phyloP scores from a whole-genome alignment of 352 stramenopile species.

The Pythium myriotylum region DNA sequence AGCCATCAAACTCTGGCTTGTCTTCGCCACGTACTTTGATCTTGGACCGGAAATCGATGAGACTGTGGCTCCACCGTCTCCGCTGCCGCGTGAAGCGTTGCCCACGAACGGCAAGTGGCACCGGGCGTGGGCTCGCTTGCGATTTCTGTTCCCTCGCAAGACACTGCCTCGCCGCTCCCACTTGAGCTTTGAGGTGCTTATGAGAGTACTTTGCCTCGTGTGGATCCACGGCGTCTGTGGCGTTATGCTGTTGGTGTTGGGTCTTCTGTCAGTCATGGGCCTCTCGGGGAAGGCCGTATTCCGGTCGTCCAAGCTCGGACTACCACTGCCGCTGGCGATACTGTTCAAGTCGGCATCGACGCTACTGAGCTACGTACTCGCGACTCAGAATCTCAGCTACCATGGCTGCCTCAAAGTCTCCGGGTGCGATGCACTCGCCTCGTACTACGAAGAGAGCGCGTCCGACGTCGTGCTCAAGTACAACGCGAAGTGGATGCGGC shows the following conservation, averaged over 20 bases:
- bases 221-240: conserved; percentile 74
- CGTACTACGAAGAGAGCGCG: conserved; percentile 35
- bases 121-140: conserved; percentile 53
- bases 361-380: conserved; percentile 53
- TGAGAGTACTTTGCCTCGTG: conserved; percentile 63
- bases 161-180: conserved; percentile 57
- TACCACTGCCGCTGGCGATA: conserved; percentile 66
- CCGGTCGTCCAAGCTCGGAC: conserved; percentile 42
- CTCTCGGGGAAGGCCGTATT: conserved; percentile 59
- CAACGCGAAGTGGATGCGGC: conserved; percentile 62
- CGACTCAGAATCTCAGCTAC: conserved; percentile 67
- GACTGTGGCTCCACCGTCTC: conserved; percentile 10
- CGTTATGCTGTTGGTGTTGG: conserved; percentile 51
- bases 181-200: conserved; percentile 73
- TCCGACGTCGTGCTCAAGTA: conserved; percentile 69
- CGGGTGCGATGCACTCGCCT: conserved; percentile 35
- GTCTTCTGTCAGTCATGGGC: conserved; percentile 42
- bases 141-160: conserved; percentile 73
- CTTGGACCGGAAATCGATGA: conserved; percentile 45
- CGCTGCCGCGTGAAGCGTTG: conserved; percentile 10
- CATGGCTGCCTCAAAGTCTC: conserved; percentile 58
- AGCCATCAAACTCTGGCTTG: conserved; percentile 63
- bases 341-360: conserved; percentile 60
- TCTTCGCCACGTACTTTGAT: conserved; percentile 72
- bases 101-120: conserved; percentile 23